phyloP scores from a whole-genome alignment of 23 red algal genomes.

The Pyropia yezoensis region DNA sequence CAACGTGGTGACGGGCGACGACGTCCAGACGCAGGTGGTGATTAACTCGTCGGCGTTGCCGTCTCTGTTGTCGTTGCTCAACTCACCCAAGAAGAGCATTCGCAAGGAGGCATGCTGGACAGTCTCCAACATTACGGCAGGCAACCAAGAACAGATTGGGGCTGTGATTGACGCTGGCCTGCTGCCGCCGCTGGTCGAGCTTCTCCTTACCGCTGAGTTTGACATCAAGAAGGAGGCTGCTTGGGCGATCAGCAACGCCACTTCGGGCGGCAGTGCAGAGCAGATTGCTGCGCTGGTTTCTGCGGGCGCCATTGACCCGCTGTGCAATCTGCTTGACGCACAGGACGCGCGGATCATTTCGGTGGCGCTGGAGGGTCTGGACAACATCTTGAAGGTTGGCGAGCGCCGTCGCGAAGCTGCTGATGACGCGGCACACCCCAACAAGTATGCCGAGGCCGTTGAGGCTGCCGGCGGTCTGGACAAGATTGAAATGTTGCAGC shows the following conservation, averaged over 20 bases:
- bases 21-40: slow-evolving; percentile 91
- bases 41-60: slow-evolving; percentile 73
- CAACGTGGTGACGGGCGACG: slow-evolving; percentile 92
- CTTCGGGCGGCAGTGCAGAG: slow-evolving; percentile 59
- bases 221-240: slow-evolving; percentile 89
- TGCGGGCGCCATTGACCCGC: slow-evolving; percentile 70
- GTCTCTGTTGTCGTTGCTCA: slow-evolving; percentile 68
- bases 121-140: slow-evolving; percentile 91
- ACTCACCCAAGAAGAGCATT: slow-evolving; percentile 77
- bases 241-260: slow-evolving; percentile 93
- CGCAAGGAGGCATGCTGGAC: slow-evolving; percentile 99
- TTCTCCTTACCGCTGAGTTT: slow-evolving; percentile 72
- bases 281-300: slow-evolving; percentile 74
- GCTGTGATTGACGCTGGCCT: slow-evolving; percentile 80
- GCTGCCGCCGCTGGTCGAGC: slow-evolving; percentile 72
- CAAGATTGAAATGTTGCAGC: slow-evolving; percentile 87
- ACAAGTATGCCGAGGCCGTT: slow-evolving; percentile 72
- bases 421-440: slow-evolving; percentile 16
- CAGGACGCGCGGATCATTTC: slow-evolving; percentile 68
- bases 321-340: slow-evolving; percentile 93
- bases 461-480: slow-evolving; percentile 87
- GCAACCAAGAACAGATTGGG: slow-evolving; percentile 82
- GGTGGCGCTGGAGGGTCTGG: slow-evolving; percentile 86
- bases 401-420: slow-evolving; percentile 49
- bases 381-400: slow-evolving; percentile 80